Conservation (phyloP, 1,284 basidiomycete genomes). For the Ustilago bromivora region DNA sequence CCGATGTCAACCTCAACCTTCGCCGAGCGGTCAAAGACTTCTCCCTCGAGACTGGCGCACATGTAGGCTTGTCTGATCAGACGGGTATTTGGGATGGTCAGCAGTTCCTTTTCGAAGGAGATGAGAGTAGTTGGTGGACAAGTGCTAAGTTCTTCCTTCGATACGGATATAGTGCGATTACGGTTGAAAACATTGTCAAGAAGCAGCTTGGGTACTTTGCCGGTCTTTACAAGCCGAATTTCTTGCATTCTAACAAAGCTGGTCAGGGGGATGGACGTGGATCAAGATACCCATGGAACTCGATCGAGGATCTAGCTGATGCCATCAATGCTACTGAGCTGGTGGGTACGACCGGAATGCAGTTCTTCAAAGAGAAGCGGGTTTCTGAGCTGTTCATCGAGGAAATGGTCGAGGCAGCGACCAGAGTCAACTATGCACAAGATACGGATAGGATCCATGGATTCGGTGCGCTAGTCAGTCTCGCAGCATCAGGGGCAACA, state of each 20-base stretch:
- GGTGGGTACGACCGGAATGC: constrained; percentile 61
- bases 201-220: constrained; percentile 72
- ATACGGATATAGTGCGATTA: constrained; percentile 81
- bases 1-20: constrained; percentile 80
- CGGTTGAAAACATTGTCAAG: constrained; percentile 73
- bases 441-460: constrained; percentile 83
- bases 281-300: constrained; percentile 74
- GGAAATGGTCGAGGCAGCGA: constrained; percentile 85
- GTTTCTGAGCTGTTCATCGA: constrained; percentile 70
- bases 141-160: constrained; percentile 73
- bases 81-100: constrained; percentile 82
- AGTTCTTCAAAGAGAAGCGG: constrained; percentile 48
- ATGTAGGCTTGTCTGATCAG: constrained; percentile 21
- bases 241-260: constrained; percentile 71
- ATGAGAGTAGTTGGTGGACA: constrained; percentile 64
- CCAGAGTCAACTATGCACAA: constrained; percentile 85
- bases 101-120: constrained; percentile 63
- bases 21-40: constrained; percentile 47
- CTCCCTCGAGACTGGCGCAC: constrained; percentile 29
- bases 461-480: constrained; percentile 79
- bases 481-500: constrained; percentile 80
- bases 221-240: constrained; percentile 75
- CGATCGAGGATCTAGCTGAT: constrained; percentile 75
- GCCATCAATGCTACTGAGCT: constrained; percentile 73
- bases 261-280: neutral